A percentile compares a stretch with the other conserved stretches of the same genome.
Evolutionary conservation across 73 alveolate genomes (phyloP).

Genomic region (Blepharisma stoltei): DNA sequence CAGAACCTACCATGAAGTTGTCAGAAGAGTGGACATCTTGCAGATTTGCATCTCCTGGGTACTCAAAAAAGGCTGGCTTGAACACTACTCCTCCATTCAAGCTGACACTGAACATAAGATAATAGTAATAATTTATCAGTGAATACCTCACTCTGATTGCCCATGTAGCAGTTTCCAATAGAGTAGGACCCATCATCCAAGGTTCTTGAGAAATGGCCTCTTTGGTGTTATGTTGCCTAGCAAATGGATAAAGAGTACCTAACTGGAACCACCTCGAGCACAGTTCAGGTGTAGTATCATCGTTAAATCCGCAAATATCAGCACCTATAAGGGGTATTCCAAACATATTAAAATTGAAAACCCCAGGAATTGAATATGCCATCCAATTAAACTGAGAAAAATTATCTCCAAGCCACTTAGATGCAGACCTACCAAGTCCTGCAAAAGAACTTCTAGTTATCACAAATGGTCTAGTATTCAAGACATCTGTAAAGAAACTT

Average conservation of each 20-base stretch:
- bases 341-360: conserved; percentile 88
- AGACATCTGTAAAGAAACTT: neutral
- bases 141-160: conserved; percentile 80
- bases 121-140: conserved; percentile 79
- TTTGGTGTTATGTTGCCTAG: conserved; percentile 85
- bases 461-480: conserved; percentile 57
- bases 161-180: conserved; percentile 55
- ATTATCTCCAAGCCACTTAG: conserved; percentile 93
- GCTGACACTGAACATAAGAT: conserved; percentile 27
- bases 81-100: conserved; percentile 37
- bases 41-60: conserved; percentile 44
- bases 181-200: conserved; percentile 19
- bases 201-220: conserved; percentile 47
- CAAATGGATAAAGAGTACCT: conserved; percentile 83
- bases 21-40: conserved; percentile 3
- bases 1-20: conserved; percentile 54
- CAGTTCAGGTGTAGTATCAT: conserved; percentile 54
- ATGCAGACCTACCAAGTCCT: conserved; percentile 80
- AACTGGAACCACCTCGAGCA: conserved; percentile 82
- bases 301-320: conserved; percentile 94
- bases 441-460: conserved; percentile 81
- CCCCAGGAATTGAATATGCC: conserved; percentile 82
- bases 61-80: conserved; percentile 60
- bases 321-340: conserved; percentile 97
- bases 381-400: conserved; percentile 66